Conservation (phyloP, 768 basidiomycete species). For the Lactarius trivialis region DNA sequence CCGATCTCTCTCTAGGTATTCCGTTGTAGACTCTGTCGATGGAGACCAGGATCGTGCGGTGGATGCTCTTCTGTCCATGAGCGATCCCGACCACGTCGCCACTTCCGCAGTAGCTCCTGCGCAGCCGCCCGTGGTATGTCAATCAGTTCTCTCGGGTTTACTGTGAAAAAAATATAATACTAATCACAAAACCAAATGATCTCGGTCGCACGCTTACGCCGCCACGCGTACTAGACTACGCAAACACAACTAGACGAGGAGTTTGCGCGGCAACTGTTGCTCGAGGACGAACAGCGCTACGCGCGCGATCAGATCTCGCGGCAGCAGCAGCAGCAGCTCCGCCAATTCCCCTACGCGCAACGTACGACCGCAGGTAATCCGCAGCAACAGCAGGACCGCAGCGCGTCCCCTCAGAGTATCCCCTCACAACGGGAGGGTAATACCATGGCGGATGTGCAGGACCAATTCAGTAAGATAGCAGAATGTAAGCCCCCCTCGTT, state of each 20-base stretch:
- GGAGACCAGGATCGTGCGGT: conserved; percentile 70
- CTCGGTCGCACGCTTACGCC: neutral
- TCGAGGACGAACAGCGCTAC: conserved; percentile 41
- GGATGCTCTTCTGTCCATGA: conserved; percentile 77
- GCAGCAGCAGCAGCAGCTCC: conserved; percentile 14
- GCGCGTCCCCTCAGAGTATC: neutral
- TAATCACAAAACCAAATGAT: neutral
- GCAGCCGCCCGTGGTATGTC: conserved; percentile 4
- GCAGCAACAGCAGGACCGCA: neutral
- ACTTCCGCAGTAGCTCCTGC: conserved; percentile 26
- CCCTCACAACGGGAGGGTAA: conserved; percentile 29
- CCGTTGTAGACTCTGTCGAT: conserved; percentile 63
- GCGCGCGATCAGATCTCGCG: conserved; percentile 24
- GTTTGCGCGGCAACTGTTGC: conserved; percentile 62
- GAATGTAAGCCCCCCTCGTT: conserved; percentile 49
- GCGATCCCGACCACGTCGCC: conserved; percentile 65
- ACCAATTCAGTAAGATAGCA: conserved; percentile 69
- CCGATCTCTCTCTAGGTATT: conserved; percentile 1
- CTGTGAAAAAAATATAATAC: neutral
- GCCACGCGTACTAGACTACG: conserved; percentile 30
- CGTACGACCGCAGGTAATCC: neutral
- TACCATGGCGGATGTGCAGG: conserved; percentile 61
- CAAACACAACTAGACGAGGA: conserved; percentile 77
- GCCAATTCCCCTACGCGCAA: conserved; percentile 13
- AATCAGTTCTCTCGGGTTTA: neutral